These are phyloP conservation scores for Aspergillus bridgeri DNA, from an alignment of 495 filamentous ascomycete genomes.

Conservation along the genomic window DNA sequence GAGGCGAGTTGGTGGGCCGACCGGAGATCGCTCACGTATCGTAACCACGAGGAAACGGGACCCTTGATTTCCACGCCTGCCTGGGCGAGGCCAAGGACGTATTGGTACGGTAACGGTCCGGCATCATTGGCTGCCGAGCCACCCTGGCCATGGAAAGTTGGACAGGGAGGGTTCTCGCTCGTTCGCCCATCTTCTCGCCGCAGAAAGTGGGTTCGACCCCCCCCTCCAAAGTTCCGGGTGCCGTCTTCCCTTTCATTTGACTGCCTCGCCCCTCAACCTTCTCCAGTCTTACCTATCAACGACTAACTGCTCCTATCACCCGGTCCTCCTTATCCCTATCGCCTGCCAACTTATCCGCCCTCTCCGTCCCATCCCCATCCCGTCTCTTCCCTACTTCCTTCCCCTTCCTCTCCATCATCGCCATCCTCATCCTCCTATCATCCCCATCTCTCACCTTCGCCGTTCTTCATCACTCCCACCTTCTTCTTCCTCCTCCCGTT, in stretches of 20 bases:
- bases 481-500: slow-evolving; percentile 17
- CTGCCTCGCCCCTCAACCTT: slow-evolving; percentile 23
- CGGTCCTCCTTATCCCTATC: slow-evolving; percentile 24
- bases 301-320: slow-evolving; percentile 8
- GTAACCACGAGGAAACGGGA: slow-evolving; percentile 23
- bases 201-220: slow-evolving; percentile 7
- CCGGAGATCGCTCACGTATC: slow-evolving; percentile 18
- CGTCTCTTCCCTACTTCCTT: slow-evolving; percentile 25
- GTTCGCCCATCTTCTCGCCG: slow-evolving; percentile 21
- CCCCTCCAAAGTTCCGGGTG: slow-evolving; percentile 17
- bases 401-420: slow-evolving; percentile 26
- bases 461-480: slow-evolving; percentile 14
- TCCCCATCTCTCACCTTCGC: slow-evolving; percentile 16
- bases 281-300: slow-evolving; percentile 7
- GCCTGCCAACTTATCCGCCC: slow-evolving; percentile 3
- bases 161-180: slow-evolving; percentile 14
- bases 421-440: slow-evolving; percentile 18
- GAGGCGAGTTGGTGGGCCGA: slow-evolving; percentile 7
- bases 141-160: slow-evolving; percentile 7
- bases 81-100: neutral
- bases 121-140: slow-evolving; percentile 2
- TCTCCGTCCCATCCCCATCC: slow-evolving; percentile 3
- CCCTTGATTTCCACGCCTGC: neutral
- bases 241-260: slow-evolving; percentile 17
- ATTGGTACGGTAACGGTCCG: slow-evolving; percentile 14